A percentile compares a stretch with the other conserved stretches of the same genome.
phyloP scores from a whole-genome alignment of 106 monocot species.

The Posidonia australis region DNA sequence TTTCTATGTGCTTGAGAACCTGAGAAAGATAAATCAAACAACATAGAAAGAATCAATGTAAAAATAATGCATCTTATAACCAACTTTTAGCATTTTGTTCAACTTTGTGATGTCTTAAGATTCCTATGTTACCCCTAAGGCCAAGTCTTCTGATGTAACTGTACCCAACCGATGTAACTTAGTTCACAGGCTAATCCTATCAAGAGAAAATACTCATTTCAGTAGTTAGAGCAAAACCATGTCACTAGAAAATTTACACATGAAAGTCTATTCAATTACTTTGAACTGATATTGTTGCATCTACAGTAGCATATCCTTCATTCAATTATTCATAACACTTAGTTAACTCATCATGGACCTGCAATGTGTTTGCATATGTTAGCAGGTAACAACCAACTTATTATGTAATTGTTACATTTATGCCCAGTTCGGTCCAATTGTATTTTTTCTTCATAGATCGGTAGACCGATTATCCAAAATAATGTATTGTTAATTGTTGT shows the following conservation, averaged over 20 bases:
- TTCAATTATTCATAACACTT: slow-evolving; percentile 34
- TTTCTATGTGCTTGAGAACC: slow-evolving; percentile 60
- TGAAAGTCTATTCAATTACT: slow-evolving; percentile 27
- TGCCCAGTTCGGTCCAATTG: no score
- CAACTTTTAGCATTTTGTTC: background rate
- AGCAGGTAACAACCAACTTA: background rate
- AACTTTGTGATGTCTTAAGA: background rate
- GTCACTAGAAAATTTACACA: background rate
- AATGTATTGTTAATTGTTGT: no score
- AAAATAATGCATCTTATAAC: background rate
- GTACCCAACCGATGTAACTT: slow-evolving; percentile 33
- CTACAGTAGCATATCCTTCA: slow-evolving; percentile 58
- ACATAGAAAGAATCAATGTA: background rate
- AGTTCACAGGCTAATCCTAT: slow-evolving; percentile 52
- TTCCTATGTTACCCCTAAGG: slow-evolving; percentile 36
- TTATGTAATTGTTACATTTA: no score
- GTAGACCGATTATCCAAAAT: no score
- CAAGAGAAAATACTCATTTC: background rate
- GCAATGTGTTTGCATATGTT: background rate
- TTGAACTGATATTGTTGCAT: slow-evolving; percentile 56
- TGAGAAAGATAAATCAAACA: slow-evolving; percentile 9
- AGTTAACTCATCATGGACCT: slow-evolving; percentile 33
- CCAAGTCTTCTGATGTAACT: slow-evolving; percentile 60
- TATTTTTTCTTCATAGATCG: no score
- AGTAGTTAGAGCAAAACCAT: background rate